Evolutionary conservation across 331 rosid species (phyloP).

Genomic region (Rosa hybrid): DNA sequence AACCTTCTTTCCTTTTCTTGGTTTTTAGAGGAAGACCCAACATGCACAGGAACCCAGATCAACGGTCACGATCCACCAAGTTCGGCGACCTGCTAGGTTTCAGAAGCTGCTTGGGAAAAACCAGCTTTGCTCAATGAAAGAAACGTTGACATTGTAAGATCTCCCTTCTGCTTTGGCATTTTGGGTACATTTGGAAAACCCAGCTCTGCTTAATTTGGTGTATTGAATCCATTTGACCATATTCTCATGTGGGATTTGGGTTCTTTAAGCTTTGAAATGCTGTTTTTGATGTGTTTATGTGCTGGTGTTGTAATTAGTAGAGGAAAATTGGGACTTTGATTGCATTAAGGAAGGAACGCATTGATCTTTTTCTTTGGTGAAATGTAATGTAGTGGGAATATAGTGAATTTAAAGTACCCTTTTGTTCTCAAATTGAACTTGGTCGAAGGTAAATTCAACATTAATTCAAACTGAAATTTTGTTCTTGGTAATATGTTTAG

Average conservation of each 20-base stretch:
- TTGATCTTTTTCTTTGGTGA: conserved; percentile 3
- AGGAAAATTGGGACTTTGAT: neutral
- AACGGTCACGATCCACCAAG: conserved; percentile 66
- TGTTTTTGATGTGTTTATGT: neutral
- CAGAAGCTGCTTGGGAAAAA: conserved; percentile 70
- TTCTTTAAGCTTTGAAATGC: neutral
- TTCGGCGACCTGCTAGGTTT: conserved; percentile 67
- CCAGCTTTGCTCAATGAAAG: conserved; percentile 75
- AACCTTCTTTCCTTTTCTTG: conserved; percentile 12
- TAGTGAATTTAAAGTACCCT: conserved; percentile 6
- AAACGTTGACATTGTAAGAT: conserved; percentile 71
- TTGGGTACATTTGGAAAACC: neutral
- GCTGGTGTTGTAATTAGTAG: neutral
- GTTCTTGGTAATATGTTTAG: no score
- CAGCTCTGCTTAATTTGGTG: neutral
- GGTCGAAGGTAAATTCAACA: no score
- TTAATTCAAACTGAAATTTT: no score
- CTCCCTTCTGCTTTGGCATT: neutral
- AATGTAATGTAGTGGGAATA: conserved; percentile 10
- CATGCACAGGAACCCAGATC: conserved; percentile 69
- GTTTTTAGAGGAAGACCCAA: neutral
- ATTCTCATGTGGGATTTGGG: neutral
- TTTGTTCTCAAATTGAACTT: neutral
- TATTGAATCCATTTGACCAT: neutral
- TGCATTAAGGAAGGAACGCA: conserved; percentile 1